Evolutionary conservation across 1,139 yeast species (phyloP).

Genomic region (Geotrichum phurueaensis): DNA sequence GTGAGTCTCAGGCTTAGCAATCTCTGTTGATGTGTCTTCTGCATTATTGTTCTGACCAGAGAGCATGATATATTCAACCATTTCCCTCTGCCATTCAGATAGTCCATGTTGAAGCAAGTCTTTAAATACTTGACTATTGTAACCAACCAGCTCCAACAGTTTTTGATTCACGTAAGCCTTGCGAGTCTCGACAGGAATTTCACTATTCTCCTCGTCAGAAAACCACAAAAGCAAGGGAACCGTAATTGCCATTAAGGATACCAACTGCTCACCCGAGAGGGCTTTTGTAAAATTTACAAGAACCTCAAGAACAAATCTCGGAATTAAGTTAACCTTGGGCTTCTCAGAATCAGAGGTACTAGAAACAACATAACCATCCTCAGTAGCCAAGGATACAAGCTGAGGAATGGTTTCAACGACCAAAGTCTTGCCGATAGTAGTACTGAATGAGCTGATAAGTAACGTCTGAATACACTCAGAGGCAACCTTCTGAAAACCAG

Average conservation of each 20-base stretch:
- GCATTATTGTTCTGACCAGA: slow-evolving; percentile 4
- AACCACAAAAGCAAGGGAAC: slow-evolving; percentile 49
- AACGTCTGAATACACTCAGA: slow-evolving; percentile 56
- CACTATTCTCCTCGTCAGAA: slow-evolving; percentile 29
- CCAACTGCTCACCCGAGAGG: slow-evolving; percentile 33
- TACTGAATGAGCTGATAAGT: slow-evolving; percentile 40
- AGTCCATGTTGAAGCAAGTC: slow-evolving; percentile 38
- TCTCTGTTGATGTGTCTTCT: slow-evolving; percentile 16
- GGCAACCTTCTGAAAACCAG: slow-evolving; percentile 42
- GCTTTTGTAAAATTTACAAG: slow-evolving; percentile 45
- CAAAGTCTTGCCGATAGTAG: slow-evolving; percentile 28
- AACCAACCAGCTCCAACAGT: slow-evolving; percentile 46
- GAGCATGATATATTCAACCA: slow-evolving; percentile 26
- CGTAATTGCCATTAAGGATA: slow-evolving; percentile 37
- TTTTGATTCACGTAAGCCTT: slow-evolving; percentile 46
- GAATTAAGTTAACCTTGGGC: slow-evolving; percentile 15
- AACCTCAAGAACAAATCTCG: slow-evolving; percentile 49
- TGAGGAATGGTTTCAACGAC: slow-evolving; percentile 40
- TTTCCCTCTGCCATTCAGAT: slow-evolving; percentile 25
- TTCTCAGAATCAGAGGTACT: slow-evolving; percentile 1
- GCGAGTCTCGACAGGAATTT: slow-evolving; percentile 28
- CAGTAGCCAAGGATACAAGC: slow-evolving; percentile 31
- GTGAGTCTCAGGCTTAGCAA: slow-evolving; percentile 24
- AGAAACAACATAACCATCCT: slow-evolving; percentile 18
- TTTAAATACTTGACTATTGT: slow-evolving; percentile 52